phyloP scores from a whole-genome alignment of 345 rosid species.

The Citrus mangshanensis region DNA sequence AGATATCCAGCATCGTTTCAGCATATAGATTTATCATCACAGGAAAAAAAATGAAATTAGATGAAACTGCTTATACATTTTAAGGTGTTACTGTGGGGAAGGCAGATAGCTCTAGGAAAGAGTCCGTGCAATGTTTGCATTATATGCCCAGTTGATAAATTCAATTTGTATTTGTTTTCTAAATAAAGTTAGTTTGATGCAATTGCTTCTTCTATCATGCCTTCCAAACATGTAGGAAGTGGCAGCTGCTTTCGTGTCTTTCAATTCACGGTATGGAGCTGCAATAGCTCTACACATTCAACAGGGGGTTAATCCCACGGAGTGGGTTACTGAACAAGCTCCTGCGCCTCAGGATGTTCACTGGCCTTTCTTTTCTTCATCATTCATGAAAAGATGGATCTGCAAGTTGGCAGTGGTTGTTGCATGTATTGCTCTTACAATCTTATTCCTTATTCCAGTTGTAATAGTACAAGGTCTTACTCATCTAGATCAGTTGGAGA shows the following conservation, averaged over 20 bases:
- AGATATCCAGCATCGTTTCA: neutral
- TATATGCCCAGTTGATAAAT: neutral
- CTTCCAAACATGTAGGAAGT: slow-evolving; percentile 55
- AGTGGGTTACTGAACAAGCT: slow-evolving; percentile 88
- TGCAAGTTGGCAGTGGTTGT: slow-evolving; percentile 50
- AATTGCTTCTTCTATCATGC: slow-evolving; percentile 4
- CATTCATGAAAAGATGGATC: slow-evolving; percentile 75
- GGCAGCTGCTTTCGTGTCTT: slow-evolving; percentile 90
- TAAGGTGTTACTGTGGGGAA: neutral
- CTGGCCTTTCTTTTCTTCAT: slow-evolving; percentile 89
- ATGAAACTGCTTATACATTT: neutral
- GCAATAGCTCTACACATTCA: slow-evolving; percentile 73
- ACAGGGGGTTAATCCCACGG: slow-evolving; percentile 76
- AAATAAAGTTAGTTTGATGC: slow-evolving; percentile 7
- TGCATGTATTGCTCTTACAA: slow-evolving; percentile 51
- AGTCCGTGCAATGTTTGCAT: neutral
- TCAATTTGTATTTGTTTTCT: neutral
- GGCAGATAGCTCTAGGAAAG: slow-evolving; percentile 2
- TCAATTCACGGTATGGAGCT: slow-evolving; percentile 74
- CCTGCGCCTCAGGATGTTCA: slow-evolving; percentile 85
- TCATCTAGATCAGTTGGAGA: slow-evolving; percentile 74
- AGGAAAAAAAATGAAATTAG: neutral
- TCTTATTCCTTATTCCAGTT: slow-evolving; percentile 76
- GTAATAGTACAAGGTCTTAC: slow-evolving; percentile 89
- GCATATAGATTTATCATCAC: neutral